phyloP scores from a whole-genome alignment of 148 eudicot genomes.

The Polygonum aviculare region DNA sequence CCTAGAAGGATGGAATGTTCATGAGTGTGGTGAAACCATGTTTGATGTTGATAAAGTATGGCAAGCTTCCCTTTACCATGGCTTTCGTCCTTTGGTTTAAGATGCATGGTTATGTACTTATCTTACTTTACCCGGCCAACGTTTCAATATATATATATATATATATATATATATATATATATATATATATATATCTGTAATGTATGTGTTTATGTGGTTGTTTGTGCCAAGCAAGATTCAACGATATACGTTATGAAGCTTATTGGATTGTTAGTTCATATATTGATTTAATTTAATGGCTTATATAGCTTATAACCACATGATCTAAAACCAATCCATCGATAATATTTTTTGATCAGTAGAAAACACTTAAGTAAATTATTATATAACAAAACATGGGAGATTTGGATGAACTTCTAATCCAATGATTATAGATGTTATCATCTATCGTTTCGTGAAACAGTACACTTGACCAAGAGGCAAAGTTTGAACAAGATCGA shows the following conservation, averaged over 20 bases:
- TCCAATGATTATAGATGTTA: too few relatives aligned
- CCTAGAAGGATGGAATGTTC: slow-evolving; percentile 34
- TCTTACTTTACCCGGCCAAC: not conserved
- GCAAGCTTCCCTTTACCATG: slow-evolving; percentile 35
- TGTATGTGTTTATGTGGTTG: not conserved
- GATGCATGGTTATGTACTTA: not conserved
- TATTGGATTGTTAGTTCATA: not conserved
- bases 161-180: too few relatives aligned
- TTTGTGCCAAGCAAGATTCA: not conserved
- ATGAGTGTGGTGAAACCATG: slow-evolving; percentile 33
- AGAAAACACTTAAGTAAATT: too few relatives aligned
- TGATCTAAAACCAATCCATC: too few relatives aligned
- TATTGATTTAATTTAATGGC: too few relatives aligned
- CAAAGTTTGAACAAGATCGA: too few relatives aligned
- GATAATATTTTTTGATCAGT: too few relatives aligned
- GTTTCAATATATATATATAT: not conserved
- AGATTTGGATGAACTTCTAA: too few relatives aligned
- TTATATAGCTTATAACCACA: too few relatives aligned
- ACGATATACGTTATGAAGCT: not conserved
- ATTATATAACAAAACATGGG: too few relatives aligned
- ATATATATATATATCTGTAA: not conserved
- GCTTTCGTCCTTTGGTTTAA: slow-evolving; percentile 24
- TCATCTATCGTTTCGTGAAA: too few relatives aligned
- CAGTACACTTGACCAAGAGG: too few relatives aligned
- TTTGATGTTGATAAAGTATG: slow-evolving; percentile 32